phyloP scores from a whole-genome alignment of 1,284 basidiomycete species.

The Boletus hoseneyae region DNA sequence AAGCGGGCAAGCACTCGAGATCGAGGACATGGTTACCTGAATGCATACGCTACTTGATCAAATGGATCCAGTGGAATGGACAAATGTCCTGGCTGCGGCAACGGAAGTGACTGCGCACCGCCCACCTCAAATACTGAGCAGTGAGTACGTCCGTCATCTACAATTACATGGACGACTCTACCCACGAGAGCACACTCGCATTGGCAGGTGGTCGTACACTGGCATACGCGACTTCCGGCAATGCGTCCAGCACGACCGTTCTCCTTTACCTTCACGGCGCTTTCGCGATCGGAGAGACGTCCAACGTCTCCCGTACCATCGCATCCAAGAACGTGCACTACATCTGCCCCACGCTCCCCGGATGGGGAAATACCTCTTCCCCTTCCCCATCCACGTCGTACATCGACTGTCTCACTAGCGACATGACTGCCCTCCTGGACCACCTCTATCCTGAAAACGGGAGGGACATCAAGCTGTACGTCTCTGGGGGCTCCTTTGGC shows the following conservation, averaged over 20 bases:
- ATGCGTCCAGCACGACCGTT: slow-evolving; percentile 43
- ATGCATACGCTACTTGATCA: no score
- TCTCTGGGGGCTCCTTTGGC: slow-evolving; percentile 53
- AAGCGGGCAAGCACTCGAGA: slow-evolving; percentile 38
- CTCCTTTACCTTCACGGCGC: slow-evolving; percentile 53
- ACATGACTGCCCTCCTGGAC: slow-evolving; percentile 46
- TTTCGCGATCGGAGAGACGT: slow-evolving; percentile 46
- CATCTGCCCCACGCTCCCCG: slow-evolving; percentile 51
- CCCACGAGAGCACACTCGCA: slow-evolving; percentile 33
- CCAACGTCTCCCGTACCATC: slow-evolving; percentile 32
- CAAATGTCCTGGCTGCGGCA: no score
- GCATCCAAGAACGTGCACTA: slow-evolving; percentile 42
- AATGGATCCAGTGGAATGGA: no score
- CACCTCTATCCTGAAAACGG: slow-evolving; percentile 45
- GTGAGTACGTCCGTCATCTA: not conserved
- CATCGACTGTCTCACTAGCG: slow-evolving; percentile 42
- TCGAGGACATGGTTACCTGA: not conserved
- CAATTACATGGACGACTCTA: slow-evolving; percentile 11
- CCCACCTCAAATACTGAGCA: not conserved
- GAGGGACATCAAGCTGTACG: slow-evolving; percentile 43
- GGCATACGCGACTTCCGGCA: slow-evolving; percentile 49
- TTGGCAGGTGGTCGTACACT: slow-evolving; percentile 46
- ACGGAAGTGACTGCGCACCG: not conserved
- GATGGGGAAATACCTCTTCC: slow-evolving; percentile 53
- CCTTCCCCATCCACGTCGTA: slow-evolving; percentile 36